These are phyloP conservation scores for Cystobasidium tubakii DNA, from an alignment of 768 basidiomycete species.

Conservation along the genomic window DNA sequence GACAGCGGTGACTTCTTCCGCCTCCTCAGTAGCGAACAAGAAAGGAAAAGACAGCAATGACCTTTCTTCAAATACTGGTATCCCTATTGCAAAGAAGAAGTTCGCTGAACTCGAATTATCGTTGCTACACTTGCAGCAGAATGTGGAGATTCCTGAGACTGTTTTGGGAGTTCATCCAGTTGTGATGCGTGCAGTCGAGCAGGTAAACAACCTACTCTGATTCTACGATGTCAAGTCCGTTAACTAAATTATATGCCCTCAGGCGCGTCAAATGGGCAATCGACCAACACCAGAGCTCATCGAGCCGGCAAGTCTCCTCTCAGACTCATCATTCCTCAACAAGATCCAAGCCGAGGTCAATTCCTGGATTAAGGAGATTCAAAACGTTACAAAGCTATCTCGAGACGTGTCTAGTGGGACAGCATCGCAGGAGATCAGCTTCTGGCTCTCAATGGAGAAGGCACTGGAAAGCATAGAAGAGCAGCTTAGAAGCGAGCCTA, in stretches of 20 bases:
- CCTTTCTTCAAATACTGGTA: conserved; percentile 54
- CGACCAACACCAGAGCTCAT: conserved; percentile 65
- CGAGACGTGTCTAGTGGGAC: conserved; percentile 90
- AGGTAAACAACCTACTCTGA: too few species aligned
- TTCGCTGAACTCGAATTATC: conserved; percentile 96
- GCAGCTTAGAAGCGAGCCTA: conserved; percentile 84
- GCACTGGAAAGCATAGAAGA: conserved; percentile 88
- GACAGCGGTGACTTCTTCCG: not conserved
- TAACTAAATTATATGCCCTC: too few species aligned
- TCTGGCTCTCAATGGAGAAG: conserved; percentile 91
- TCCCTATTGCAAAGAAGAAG: conserved; percentile 98
- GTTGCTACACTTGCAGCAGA: conserved; percentile 89
- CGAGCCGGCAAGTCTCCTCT: conserved; percentile 66
- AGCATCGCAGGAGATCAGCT: conserved; percentile 97
- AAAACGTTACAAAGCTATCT: conserved; percentile 89
- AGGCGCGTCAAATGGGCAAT: conserved; percentile 48
- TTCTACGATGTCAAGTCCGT: too few species aligned
- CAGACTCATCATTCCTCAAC: conserved; percentile 87
- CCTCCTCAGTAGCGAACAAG: not conserved
- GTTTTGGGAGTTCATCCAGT: conserved; percentile 83
- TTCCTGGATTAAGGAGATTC: conserved; percentile 96
- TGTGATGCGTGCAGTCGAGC: conserved; percentile 78
- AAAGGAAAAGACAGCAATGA: conserved; percentile 28
- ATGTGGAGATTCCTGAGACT: conserved; percentile 97
- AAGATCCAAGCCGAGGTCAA: conserved; percentile 89